These are phyloP conservation scores for Podospora didyma DNA, from an alignment of 495 filamentous ascomycete species.

Conservation along the genomic window DNA sequence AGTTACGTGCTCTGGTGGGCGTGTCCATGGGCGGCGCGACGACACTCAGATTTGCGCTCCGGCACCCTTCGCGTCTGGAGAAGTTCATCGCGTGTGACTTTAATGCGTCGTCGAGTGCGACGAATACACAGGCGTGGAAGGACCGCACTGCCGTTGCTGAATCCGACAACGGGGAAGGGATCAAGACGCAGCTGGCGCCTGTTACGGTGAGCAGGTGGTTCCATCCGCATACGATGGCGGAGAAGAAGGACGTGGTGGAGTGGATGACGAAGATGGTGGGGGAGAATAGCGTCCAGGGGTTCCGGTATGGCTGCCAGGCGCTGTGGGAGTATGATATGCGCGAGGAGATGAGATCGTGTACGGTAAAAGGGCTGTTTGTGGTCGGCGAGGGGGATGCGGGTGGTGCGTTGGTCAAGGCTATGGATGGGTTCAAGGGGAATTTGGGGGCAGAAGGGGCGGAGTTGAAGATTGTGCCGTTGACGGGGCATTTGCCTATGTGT, in stretches of 20 bases:
- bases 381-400: conserved; percentile 63
- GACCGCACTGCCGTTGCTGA: conserved; percentile 69
- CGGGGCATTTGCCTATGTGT: conserved; percentile 80
- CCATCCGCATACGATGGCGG: conserved; percentile 51
- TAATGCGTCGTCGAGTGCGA: conserved; percentile 60
- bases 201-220: conserved; percentile 74
- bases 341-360: conserved; percentile 53
- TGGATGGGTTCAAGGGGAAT: conserved; percentile 63
- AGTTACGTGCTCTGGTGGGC: conserved; percentile 60
- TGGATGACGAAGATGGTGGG: conserved; percentile 52
- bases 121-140: conserved; percentile 71
- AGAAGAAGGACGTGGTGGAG: conserved; percentile 49
- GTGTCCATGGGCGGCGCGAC: conserved; percentile 78
- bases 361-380: conserved; percentile 60
- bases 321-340: conserved; percentile 74
- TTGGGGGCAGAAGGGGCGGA: conserved; percentile 49
- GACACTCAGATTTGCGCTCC: conserved; percentile 63
- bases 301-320: conserved; percentile 63
- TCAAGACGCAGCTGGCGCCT: conserved; percentile 52
- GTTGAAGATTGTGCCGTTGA: conserved; percentile 57
- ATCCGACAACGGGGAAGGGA: conserved; percentile 43
- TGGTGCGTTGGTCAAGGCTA: conserved; percentile 69
- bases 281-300: conserved; percentile 63
- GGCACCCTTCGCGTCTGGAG: conserved; percentile 53
- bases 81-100: conserved; percentile 75